Evolutionary conservation across 2,329 filamentous ascomycete genomes (phyloP), one percentile per base, ranked within the genome.

Genomic region (Colletotrichum sp.): DNA sequence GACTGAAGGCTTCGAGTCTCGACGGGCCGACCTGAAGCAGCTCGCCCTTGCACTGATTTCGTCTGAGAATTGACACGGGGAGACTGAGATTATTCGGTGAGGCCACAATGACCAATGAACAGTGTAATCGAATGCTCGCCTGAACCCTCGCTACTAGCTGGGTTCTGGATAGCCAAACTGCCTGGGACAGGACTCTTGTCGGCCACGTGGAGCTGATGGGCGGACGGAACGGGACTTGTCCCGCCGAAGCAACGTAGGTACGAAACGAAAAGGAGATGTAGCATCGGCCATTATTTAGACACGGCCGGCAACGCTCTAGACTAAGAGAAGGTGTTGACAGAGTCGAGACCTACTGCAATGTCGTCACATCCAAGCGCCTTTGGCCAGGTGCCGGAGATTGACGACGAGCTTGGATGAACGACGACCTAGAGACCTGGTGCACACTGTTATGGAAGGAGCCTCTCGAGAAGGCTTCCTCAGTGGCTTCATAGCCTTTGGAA

Each of bases 201-300:
- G 3, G 52, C 73, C 69, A 76, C 69, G 73, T 76, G 73, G 73
- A n/a, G 30, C 28, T 8, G 39, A 76, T 73, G 69, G 73, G 16
- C 64, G 55, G 65, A 68, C 36, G 73, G 73, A 68, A 71, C 52
- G 64, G 55, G 59, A 16, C 64, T 63, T 32, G 52, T 65, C 34
- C 18, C 32, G 73, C 34, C 64, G 72, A 70, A 30, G 26, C 30
- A 62, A 60, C 24, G 13, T 9, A 18, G 30, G 18, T 32, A n/a
- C 26, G 15, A 59, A 32, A 24, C 24, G 21, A 39, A 34, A 26
- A 32, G n/a, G 21, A 9, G 44, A 57, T 49, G 59, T 36, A 39
- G 60, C 24, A 49, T 26, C 39, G 16, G 13, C 30, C 24, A 21
- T 36, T 7, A n/a, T 49, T 21, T 24, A 26, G 12, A 55, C 28